phyloP scores from a whole-genome alignment of 148 eudicot species.

The Chenopodium berlandieri region DNA sequence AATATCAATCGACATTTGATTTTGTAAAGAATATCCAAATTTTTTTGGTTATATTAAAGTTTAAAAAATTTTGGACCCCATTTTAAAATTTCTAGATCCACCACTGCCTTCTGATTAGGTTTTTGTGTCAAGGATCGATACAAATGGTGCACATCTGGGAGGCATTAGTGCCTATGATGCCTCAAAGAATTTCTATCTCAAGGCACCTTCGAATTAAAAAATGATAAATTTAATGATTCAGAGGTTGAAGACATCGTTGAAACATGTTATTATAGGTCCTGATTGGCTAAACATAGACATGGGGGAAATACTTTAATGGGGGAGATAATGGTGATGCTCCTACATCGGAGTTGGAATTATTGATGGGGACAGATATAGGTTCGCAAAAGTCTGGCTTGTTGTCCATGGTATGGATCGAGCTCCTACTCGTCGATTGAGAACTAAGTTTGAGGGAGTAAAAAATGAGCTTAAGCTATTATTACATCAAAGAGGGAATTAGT shows the following conservation, averaged over 20 bases:
- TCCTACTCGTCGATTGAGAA: slow-evolving; percentile 12
- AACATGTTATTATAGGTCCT: too few relatives aligned
- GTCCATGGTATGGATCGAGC: slow-evolving; percentile 17
- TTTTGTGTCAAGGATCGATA: slow-evolving; percentile 16
- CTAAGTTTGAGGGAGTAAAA: background rate
- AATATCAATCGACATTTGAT: too few relatives aligned
- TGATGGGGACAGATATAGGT: background rate
- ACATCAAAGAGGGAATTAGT: too few relatives aligned
- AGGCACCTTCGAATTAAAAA: slow-evolving; percentile 14
- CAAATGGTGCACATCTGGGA: slow-evolving; percentile 17
- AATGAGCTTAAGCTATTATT: too few relatives aligned
- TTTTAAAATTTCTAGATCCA: too few relatives aligned
- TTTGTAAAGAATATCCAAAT: too few relatives aligned
- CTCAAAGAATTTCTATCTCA: slow-evolving; percentile 29
- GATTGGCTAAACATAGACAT: slow-evolving; percentile 22
- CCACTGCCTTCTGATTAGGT: slow-evolving; percentile 10
- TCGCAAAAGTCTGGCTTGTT: background rate
- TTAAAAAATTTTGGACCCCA: too few relatives aligned
- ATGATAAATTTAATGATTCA: slow-evolving; percentile 5
- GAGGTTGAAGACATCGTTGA: slow-evolving; percentile 3
- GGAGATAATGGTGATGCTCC: background rate
- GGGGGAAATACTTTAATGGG: background rate
- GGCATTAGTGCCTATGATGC: slow-evolving; percentile 5
- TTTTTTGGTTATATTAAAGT: too few relatives aligned
- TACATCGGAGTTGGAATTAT: slow-evolving; percentile 13